phyloP scores from a whole-genome alignment of 106 monocot genomes.

The Allium fistulosum region DNA sequence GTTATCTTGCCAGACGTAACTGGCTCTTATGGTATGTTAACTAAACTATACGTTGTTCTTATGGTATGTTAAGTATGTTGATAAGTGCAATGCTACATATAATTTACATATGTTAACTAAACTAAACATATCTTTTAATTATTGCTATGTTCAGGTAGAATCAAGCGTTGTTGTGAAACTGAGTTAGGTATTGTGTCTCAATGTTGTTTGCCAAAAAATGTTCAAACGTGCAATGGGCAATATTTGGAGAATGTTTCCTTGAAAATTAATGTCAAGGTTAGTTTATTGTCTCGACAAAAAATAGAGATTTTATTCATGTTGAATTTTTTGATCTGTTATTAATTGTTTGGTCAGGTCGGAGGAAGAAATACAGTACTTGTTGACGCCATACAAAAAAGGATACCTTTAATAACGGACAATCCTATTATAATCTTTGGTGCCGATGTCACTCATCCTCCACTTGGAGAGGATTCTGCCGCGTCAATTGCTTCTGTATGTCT shows the following conservation, averaged over 20 bases:
- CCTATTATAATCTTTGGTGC: constrained; percentile 90
- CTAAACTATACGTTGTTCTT: too few species aligned
- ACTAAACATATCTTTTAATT: too few species aligned
- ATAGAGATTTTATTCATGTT: not conserved
- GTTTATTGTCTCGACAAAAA: not conserved
- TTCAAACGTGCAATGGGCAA: constrained; percentile 23
- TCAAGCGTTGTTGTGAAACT: constrained; percentile 77
- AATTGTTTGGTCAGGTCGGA: constrained; percentile 10
- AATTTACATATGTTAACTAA: constrained; percentile 1
- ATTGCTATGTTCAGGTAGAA: constrained; percentile 22
- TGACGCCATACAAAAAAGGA: constrained; percentile 21
- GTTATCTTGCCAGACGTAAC: constrained; percentile 54
- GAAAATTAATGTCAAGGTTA: constrained; percentile 92
- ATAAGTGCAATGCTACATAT: not conserved
- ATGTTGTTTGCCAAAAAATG: constrained; percentile 58
- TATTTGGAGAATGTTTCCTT: constrained; percentile 81
- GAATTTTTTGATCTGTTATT: not conserved
- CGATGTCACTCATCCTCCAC: constrained; percentile 87
- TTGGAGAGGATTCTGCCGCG: constrained; percentile 60
- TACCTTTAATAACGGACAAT: constrained; percentile 42
- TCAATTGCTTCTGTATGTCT: constrained; percentile 83
- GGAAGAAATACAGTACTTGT: constrained; percentile 69
- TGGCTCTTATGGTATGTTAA: constrained; percentile 54
- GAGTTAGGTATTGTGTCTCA: constrained; percentile 76
- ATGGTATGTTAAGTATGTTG: not conserved